Evolutionary conservation across 2,329 filamentous ascomycete species (phyloP).

Genomic region (Arthrobotrys conoides): DNA sequence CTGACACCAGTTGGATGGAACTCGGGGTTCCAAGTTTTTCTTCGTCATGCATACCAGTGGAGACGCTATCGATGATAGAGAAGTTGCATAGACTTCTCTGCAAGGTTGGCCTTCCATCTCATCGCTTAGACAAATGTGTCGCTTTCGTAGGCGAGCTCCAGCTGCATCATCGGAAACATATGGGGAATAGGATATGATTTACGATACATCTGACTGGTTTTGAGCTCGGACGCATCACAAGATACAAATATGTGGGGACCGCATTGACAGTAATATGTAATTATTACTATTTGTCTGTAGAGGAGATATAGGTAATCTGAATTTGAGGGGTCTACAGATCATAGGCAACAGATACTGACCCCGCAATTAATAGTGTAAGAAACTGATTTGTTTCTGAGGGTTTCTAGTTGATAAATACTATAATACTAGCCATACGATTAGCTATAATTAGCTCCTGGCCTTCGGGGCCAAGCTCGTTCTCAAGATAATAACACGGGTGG

Average conservation of each 20-base stretch:
- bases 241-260: not conserved
- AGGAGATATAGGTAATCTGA: not conserved
- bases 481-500: constrained; percentile 16
- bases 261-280: constrained; percentile 14
- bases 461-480: not conserved
- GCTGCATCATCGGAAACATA: constrained; percentile 14
- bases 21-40: constrained; percentile 32
- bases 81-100: constrained; percentile 8
- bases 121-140: constrained; percentile 17
- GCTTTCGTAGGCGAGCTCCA: constrained; percentile 34
- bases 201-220: constrained; percentile 3
- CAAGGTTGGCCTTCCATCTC: constrained; percentile 19
- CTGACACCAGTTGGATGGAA: constrained; percentile 46
- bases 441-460: constrained; percentile 39
- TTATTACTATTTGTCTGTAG: not conserved
- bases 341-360: not conserved
- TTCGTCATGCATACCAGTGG: constrained; percentile 42
- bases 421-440: constrained; percentile 11
- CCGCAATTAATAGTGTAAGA: not conserved
- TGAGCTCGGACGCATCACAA: constrained; percentile 16
- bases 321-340: constrained; percentile 16
- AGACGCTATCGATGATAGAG: constrained; percentile 12
- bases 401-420: constrained; percentile 44
- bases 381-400: constrained; percentile 12
- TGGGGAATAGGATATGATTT: constrained; percentile 4